A percentile compares a stretch with the other conserved stretches of the same genome.
These are phyloP conservation scores for Meyerozyma elateridarum DNA, from an alignment of 1,139 yeast species.

Conservation along the genomic window DNA sequence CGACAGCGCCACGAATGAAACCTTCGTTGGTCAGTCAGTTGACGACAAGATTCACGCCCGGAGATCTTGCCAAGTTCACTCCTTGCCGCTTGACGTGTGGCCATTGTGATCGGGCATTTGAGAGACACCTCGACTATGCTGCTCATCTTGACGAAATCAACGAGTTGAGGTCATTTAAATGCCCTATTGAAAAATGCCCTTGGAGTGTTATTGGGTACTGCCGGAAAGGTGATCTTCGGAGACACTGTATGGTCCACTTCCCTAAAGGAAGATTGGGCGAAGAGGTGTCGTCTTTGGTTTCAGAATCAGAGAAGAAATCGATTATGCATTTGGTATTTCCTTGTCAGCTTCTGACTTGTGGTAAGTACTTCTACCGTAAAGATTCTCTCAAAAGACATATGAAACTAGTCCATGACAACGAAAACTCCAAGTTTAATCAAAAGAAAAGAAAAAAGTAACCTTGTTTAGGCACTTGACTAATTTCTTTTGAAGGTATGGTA, in stretches of 20 bases:
- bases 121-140: slow-evolving; percentile 1
- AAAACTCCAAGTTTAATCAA: slow-evolving; percentile 9
- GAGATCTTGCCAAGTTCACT: background rate
- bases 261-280: slow-evolving; percentile 17
- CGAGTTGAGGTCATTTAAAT: slow-evolving; percentile 19
- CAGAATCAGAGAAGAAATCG: slow-evolving; percentile 11
- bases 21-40: background rate
- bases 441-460: background rate
- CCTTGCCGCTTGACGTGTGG: background rate
- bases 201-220: slow-evolving; percentile 59
- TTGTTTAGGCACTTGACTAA: too few relatives aligned
- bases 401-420: slow-evolving; percentile 46
- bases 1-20: too few relatives aligned
- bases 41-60: background rate
- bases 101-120: background rate
- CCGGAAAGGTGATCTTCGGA: slow-evolving; percentile 53
- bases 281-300: background rate
- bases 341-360: slow-evolving; percentile 34
- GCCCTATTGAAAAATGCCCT: slow-evolving; percentile 55
- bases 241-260: slow-evolving; percentile 56
- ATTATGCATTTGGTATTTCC: slow-evolving; percentile 12
- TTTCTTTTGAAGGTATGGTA: background rate
- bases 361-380: slow-evolving; percentile 50
- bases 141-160: background rate
- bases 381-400: slow-evolving; percentile 55